Percentiles rank a stretch among this genome's conserved stretches.
Evolutionary conservation across 441 rosid genomes (phyloP).

Genomic region (Aleurites moluccanus): DNA sequence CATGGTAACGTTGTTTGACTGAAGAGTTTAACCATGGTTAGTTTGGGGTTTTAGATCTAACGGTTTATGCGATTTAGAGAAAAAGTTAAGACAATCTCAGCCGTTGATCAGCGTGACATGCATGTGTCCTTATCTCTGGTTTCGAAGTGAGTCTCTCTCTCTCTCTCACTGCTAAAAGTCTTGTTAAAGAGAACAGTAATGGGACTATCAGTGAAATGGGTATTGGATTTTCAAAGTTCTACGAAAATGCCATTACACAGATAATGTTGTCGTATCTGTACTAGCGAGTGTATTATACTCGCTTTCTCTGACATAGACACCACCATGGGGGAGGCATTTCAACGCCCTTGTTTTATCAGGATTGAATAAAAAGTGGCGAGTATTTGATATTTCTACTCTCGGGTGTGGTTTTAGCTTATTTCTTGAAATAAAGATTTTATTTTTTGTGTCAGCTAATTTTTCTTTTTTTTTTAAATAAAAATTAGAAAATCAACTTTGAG

Average conservation of each 20-base stretch:
- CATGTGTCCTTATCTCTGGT: conserved; percentile 76
- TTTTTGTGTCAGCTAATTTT: not conserved
- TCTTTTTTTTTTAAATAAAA: not conserved
- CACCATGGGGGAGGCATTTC: conserved; percentile 27
- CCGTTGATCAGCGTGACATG: conserved; percentile 60
- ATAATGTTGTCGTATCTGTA: conserved; percentile 21
- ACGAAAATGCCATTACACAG: conserved; percentile 36
- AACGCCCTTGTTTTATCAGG: not conserved
- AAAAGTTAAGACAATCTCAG: conserved; percentile 39
- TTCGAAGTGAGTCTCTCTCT: conserved; percentile 31
- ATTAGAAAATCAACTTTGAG: not conserved
- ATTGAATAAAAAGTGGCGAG: not conserved
- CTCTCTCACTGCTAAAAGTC: conserved; percentile 16
- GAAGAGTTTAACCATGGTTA: conserved; percentile 27
- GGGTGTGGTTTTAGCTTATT: not conserved
- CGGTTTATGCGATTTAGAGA: conserved; percentile 33
- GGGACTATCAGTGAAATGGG: conserved; percentile 28
- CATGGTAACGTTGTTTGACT: conserved; percentile 29
- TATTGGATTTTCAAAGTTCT: conserved; percentile 1
- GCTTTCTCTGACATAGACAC: conserved; percentile 28
- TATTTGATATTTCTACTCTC: not conserved
- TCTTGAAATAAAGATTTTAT: not conserved
- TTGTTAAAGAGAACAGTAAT: conserved; percentile 29
- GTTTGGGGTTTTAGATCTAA: conserved; percentile 32
- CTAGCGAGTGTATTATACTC: conserved; percentile 17